A percentile compares a stretch with the other conserved stretches of the same genome.
Evolutionary conservation across 352 stramenopile genomes (phyloP).

Genomic region (Globisporangium acanthophoron): DNA sequence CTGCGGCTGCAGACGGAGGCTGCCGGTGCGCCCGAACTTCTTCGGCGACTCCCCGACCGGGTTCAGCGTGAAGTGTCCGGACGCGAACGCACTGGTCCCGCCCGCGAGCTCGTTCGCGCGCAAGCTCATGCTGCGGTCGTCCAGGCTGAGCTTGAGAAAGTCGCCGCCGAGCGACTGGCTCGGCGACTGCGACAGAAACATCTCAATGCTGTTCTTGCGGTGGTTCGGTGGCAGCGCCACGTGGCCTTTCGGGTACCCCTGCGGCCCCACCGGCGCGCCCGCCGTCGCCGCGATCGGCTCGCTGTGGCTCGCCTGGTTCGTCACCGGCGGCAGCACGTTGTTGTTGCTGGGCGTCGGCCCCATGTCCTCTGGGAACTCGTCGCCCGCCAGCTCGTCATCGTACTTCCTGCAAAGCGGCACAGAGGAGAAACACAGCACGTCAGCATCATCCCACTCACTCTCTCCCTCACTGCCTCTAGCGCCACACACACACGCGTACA

Average conservation of each 20-base stretch:
- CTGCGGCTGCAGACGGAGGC: conserved; percentile 16
- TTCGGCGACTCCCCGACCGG: conserved; percentile 33
- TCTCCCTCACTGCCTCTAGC: too few species aligned
- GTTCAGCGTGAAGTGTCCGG: conserved; percentile 49
- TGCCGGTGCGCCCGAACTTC: conserved; percentile 23
- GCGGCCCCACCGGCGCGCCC: too few species aligned
- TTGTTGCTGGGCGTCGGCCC: conserved; percentile 24
- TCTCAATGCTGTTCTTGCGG: conserved; percentile 85
- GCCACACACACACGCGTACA: conserved; percentile 14
- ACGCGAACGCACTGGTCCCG: conserved; percentile 21
- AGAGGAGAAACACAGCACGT: not conserved
- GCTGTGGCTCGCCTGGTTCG: conserved; percentile 35
- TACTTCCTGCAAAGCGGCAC: conserved; percentile 20
- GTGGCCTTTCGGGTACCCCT: not conserved
- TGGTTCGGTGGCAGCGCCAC: conserved; percentile 24
- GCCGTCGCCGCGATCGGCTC: conserved; percentile 1
- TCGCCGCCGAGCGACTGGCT: conserved; percentile 71
- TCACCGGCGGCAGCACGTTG: conserved; percentile 25
- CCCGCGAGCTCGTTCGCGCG: conserved; percentile 17
- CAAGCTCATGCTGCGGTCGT: conserved; percentile 51
- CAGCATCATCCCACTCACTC: too few species aligned
- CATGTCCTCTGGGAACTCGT: conserved; percentile 3
- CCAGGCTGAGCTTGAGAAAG: conserved; percentile 68
- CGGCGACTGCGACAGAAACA: conserved; percentile 83
- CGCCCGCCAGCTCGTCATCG: conserved; percentile 20